These are phyloP conservation scores for Cladosporium sphaerospermum DNA, from an alignment of 2,329 filamentous ascomycete species.

Conservation along the genomic window DNA sequence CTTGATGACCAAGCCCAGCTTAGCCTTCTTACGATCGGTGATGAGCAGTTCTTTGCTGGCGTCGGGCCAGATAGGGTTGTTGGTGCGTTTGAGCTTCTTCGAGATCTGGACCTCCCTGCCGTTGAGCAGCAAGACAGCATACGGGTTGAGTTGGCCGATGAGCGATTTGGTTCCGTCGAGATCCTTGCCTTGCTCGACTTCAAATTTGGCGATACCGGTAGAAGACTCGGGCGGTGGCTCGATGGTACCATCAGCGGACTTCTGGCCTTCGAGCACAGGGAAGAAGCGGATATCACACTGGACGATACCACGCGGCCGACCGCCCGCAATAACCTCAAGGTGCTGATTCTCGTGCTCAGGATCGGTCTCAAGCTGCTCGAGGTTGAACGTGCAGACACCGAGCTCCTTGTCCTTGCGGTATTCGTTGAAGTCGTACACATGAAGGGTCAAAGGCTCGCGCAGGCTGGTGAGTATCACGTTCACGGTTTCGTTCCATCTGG, in stretches of 20 bases:
- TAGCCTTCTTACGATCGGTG: conserved; percentile 84
- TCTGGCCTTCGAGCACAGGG: conserved; percentile 72
- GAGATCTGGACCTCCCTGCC: conserved; percentile 85
- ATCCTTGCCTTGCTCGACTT: conserved; percentile 92
- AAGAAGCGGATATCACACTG: conserved; percentile 88
- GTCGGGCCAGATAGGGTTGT: conserved; percentile 94
- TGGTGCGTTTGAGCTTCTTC: conserved; percentile 91
- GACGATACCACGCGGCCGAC: conserved; percentile 74
- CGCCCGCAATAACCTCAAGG: conserved; percentile 76
- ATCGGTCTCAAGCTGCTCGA: conserved; percentile 75
- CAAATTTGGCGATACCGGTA: conserved; percentile 90
- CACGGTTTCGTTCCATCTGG: conserved; percentile 93
- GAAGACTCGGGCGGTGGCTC: conserved; percentile 82
- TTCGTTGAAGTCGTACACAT: conserved; percentile 89
- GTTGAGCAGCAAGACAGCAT: conserved; percentile 81
- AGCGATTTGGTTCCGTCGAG: conserved; percentile 88
- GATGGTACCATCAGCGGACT: conserved; percentile 67
- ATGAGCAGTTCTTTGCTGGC: conserved; percentile 91
- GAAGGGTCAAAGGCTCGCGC: conserved; percentile 77
- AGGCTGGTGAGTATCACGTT: conserved; percentile 92
- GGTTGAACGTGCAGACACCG: conserved; percentile 73
- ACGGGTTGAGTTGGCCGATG: conserved; percentile 85
- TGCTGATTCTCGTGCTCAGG: conserved; percentile 76
- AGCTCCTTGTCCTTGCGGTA: conserved; percentile 95
- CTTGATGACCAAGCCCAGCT: conserved; percentile 87